phyloP scores from a whole-genome alignment of 768 basidiomycete species.

The Royoungia palumana region DNA sequence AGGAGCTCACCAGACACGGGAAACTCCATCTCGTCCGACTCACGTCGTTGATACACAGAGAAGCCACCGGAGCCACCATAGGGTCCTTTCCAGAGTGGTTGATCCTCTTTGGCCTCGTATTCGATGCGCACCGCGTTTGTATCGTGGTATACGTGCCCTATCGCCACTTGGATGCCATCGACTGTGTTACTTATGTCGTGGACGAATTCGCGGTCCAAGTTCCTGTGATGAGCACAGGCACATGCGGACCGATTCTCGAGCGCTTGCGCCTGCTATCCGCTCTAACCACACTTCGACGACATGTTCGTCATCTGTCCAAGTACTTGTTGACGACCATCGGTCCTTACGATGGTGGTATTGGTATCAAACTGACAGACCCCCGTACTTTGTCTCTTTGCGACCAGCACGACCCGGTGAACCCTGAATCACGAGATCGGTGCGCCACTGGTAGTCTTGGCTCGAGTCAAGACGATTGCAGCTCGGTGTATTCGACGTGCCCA shows the following conservation, averaged over 20 bases:
- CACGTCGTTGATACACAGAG: slow-evolving; percentile 1
- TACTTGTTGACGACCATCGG: slow-evolving; percentile 7
- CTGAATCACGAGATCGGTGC: background rate
- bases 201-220: slow-evolving; percentile 18
- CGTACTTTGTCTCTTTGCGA: background rate
- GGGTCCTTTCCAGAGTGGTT: slow-evolving; percentile 25
- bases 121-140: slow-evolving; percentile 13
- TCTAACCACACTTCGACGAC: slow-evolving; percentile 18
- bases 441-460: slow-evolving; percentile 8
- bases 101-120: slow-evolving; percentile 24
- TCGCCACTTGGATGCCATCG: slow-evolving; percentile 3
- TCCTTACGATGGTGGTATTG: background rate
- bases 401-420: slow-evolving; percentile 1
- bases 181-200: slow-evolving; percentile 17
- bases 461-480: slow-evolving; percentile 5
- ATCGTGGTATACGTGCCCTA: slow-evolving; percentile 23
- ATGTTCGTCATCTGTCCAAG: slow-evolving; percentile 14
- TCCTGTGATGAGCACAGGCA: background rate
- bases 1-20: slow-evolving; percentile 9
- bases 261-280: slow-evolving; percentile 20
- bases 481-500: slow-evolving; percentile 26
- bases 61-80: background rate
- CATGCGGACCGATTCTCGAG: slow-evolving; percentile 11
- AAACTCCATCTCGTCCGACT: slow-evolving; percentile 15
- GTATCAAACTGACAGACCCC: background rate